Evolutionary conservation across 1,139 yeast genomes (phyloP), one percentile per base, ranked within the genome.

Genomic region (Magnusiomyces magnusii): DNA sequence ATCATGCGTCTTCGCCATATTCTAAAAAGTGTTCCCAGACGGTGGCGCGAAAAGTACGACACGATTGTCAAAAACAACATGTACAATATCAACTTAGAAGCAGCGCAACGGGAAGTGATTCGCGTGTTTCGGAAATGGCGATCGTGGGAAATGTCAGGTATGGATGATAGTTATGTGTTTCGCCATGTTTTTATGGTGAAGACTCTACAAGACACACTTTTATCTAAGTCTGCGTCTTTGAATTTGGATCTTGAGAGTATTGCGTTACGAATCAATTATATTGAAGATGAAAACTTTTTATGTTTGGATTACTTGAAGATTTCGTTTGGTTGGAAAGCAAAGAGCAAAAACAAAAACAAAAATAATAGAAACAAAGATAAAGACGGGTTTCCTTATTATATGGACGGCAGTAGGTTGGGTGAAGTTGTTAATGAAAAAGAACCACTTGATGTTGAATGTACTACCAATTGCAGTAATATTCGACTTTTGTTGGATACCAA

Each of bases 1-100:
- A n/a, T n/a, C n/a, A 83, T 90, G 5, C 78, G 96, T 47, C 74
- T 92, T 53, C 78, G 97, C 21, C 95, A 92, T 69, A 80, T 91
- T 42, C 71, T 85, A 52, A 77, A 81, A 7, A 76, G 78, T 61
- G 73, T 88, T n/a, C 93, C 95, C 0, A 60, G 64, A 0, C 72
- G 73, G 0, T 85, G 89, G 88, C 64, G 72, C 15, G 63, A n/a
- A n/a, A 54, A 63, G 15, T 62, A 67, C 54, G 65, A 66, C 50
- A 59, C 44, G 10, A 47, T 63, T 57, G 58, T 69, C 2, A 68
- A 72, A 3, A 68, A 71, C 44, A 66, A 69, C 44, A 60, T 63
- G 2, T 67, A 69, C 55, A 68, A 71, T 28, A 75, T 2, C 0
- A 86, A 89, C 47, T 42, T 47, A 0, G 67, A 64, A 0, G 76